phyloP scores from a whole-genome alignment of 2,329 filamentous ascomycete species.

The Cordyceps javanica region DNA sequence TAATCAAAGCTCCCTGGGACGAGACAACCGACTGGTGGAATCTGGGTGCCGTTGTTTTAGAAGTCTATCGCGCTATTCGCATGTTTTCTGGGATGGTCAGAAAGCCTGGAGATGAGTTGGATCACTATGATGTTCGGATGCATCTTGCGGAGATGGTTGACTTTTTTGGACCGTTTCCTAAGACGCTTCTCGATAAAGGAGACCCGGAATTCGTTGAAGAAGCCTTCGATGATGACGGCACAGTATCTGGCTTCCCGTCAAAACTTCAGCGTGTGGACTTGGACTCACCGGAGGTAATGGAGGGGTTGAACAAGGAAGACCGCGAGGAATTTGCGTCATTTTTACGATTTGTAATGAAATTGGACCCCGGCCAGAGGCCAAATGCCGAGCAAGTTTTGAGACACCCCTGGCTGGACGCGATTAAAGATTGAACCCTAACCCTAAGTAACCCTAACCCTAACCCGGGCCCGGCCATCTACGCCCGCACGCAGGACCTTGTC shows the following conservation, averaged over 20 bases:
- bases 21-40: slow-evolving; percentile 19
- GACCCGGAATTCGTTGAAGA: slow-evolving; percentile 8
- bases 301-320: slow-evolving; percentile 9
- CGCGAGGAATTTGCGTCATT: slow-evolving; percentile 16
- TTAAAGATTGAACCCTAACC: neutral
- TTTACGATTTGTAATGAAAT: slow-evolving; percentile 15
- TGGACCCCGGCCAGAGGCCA: slow-evolving; percentile 15
- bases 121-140: slow-evolving; percentile 14
- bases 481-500: too few species aligned
- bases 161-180: slow-evolving; percentile 17
- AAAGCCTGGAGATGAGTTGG: neutral
- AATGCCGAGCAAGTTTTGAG: slow-evolving; percentile 7
- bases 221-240: slow-evolving; percentile 13
- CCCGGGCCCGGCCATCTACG: too few species aligned
- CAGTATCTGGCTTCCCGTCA: neutral
- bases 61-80: slow-evolving; percentile 15
- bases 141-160: slow-evolving; percentile 18
- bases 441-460: too few species aligned
- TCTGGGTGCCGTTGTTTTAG: slow-evolving; percentile 17
- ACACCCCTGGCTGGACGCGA: slow-evolving; percentile 16
- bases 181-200: slow-evolving; percentile 12
- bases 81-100: slow-evolving; percentile 14
- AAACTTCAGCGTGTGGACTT: neutral
- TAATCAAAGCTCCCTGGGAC: slow-evolving; percentile 19
- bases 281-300: slow-evolving; percentile 9